Evolutionary conservation across 768 basidiomycete genomes (phyloP).

Genomic region (Mycena rebaudengoi): DNA sequence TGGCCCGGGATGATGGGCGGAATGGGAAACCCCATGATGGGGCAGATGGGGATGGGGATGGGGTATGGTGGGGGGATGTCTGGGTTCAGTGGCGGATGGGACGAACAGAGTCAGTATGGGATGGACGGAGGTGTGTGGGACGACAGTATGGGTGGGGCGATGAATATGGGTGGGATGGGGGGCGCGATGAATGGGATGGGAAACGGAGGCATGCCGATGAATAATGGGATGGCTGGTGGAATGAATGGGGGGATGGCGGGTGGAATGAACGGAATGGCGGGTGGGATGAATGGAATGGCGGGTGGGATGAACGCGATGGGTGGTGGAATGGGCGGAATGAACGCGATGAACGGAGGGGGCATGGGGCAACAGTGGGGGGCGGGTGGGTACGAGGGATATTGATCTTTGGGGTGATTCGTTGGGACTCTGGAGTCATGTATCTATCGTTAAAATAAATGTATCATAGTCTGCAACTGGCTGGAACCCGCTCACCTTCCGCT

Average conservation of each 20-base stretch:
- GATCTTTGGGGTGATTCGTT: not conserved
- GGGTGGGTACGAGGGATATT: conserved; percentile 12
- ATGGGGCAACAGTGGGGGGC: conserved; percentile 24
- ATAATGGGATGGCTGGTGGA: not conserved
- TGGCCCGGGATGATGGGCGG: conserved; percentile 27
- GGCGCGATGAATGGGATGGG: conserved; percentile 52
- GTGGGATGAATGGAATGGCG: conserved; percentile 51
- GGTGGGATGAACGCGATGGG: conserved; percentile 20
- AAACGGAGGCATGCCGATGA: conserved; percentile 24
- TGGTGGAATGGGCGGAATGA: not conserved
- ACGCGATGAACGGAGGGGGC: not conserved
- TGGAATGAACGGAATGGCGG: conserved; percentile 31
- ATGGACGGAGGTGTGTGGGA: conserved; percentile 47
- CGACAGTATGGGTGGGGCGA: conserved; percentile 46
- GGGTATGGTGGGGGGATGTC: conserved; percentile 30
- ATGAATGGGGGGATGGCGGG: not conserved
- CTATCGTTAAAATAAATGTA: conserved; percentile 2
- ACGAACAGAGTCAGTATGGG: conserved; percentile 28
- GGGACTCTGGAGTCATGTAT: conserved; percentile 21
- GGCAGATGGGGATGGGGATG: conserved; percentile 36
- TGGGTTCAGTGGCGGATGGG: conserved; percentile 39
- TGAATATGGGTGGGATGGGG: conserved; percentile 57
- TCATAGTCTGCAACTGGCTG: no score
- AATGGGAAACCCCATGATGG: conserved; percentile 39
- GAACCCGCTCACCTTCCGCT: no score